Evolutionary conservation across 179 eudicot genomes (phyloP).

Genomic region (Sideroxylon spinosum): DNA sequence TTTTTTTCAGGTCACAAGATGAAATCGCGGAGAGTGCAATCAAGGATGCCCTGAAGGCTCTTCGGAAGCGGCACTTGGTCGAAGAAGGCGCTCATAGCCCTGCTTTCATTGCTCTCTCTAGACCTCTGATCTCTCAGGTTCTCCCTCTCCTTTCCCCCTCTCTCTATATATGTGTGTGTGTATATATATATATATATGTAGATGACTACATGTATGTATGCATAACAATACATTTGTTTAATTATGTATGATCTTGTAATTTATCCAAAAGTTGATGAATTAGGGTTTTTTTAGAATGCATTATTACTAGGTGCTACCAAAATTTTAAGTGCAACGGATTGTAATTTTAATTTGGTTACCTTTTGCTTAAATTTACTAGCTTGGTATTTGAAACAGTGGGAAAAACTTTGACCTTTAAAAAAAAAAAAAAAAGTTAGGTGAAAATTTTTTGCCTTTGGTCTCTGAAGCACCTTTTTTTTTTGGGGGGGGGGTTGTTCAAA

Average conservation of each 20-base stretch:
- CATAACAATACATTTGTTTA: not conserved
- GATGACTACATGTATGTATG: not conserved
- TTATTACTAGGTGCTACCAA: too few species aligned
- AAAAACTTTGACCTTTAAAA: slow-evolving; percentile 5
- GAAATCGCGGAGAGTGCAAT: slow-evolving; percentile 55
- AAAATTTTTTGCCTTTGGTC: not conserved
- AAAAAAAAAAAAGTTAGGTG: too few species aligned
- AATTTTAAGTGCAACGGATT: too few species aligned
- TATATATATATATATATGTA: not conserved
- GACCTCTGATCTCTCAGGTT: slow-evolving; percentile 72
- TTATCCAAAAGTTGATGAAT: not conserved
- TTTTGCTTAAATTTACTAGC: not conserved
- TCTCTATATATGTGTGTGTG: not conserved
- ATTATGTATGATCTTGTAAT: not conserved
- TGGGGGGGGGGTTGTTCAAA: too few species aligned
- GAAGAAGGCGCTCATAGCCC: slow-evolving; percentile 86
- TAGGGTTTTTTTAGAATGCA: not conserved
- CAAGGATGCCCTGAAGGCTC: slow-evolving; percentile 63
- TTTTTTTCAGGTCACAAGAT: slow-evolving; percentile 43
- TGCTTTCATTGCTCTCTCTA: slow-evolving; percentile 55
- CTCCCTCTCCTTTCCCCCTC: not conserved
- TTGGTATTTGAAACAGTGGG: not conserved
- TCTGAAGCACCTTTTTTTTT: not conserved
- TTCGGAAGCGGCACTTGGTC: slow-evolving; percentile 66
- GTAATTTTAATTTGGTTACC: not conserved